Conservation (phyloP, 768 basidiomycete species). For the Cyclocybe cylindracea region DNA sequence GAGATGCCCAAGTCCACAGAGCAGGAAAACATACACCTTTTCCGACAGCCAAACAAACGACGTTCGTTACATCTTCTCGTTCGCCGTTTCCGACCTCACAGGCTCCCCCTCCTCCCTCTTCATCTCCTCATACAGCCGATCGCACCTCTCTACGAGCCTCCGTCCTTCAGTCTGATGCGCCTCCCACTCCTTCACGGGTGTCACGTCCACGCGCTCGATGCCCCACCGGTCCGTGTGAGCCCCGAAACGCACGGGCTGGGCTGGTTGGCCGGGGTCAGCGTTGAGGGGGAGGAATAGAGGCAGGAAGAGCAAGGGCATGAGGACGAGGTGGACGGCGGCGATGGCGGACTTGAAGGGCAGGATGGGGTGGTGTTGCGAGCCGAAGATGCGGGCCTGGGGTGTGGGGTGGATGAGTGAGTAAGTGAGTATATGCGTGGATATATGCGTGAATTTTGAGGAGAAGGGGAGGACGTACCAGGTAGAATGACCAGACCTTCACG, state of each 20-base stretch:
- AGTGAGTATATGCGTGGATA: slow-evolving; percentile 2
- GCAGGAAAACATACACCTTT: too few species aligned
- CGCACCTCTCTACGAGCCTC: slow-evolving; percentile 55
- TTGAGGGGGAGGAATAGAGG: slow-evolving; percentile 19
- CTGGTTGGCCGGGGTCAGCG: slow-evolving; percentile 11
- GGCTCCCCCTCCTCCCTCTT: slow-evolving; percentile 24
- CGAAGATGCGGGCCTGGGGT: slow-evolving; percentile 62
- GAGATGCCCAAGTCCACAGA: too few species aligned
- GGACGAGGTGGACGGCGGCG: slow-evolving; percentile 63
- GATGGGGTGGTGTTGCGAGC: slow-evolving; percentile 70
- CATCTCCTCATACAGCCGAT: slow-evolving; percentile 46
- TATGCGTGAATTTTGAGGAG: not conserved
- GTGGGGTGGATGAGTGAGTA: too few species aligned
- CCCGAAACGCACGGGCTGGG: slow-evolving; percentile 53
- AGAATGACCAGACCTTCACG: slow-evolving; percentile 58
- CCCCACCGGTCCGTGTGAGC: slow-evolving; percentile 63
- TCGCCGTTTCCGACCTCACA: slow-evolving; percentile 15
- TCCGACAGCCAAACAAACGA: too few species aligned
- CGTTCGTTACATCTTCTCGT: slow-evolving; percentile 16
- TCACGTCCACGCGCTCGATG: slow-evolving; percentile 47
- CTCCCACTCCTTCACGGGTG: slow-evolving; percentile 52
- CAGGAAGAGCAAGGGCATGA: slow-evolving; percentile 56
- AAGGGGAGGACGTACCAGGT: slow-evolving; percentile 49
- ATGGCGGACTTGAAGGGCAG: slow-evolving; percentile 63
- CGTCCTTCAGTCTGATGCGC: slow-evolving; percentile 46